Evolutionary conservation across 345 rosid species (phyloP), one percentile per base, ranked within the genome.

Genomic region (Dimocarpus longan): DNA sequence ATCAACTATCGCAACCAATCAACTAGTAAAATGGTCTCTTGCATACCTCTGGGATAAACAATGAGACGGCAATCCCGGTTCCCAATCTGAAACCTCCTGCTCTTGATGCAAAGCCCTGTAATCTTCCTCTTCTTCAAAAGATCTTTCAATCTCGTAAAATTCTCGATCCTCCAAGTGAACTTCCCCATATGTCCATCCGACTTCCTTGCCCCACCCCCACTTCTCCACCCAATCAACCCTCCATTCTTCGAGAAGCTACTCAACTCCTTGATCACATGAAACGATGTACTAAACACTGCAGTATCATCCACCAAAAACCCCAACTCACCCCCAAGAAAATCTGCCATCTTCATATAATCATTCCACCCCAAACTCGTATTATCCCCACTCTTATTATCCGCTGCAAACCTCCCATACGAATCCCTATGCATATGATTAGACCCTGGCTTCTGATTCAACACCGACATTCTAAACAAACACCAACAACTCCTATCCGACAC

Each of bases 381-480:
- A 75, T 96, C 99, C 57, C 99, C 99, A 42, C 92, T 94, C 90
- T 94, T 94, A 70, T 93, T 96, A 80, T 94, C 99, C 0, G 93
- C 97, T 0, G 97, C 97, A 86, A 96, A 91, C 81, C 98, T 91
- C 18, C 99, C 99, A 80, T 94, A 96, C 0, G 98, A 94, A 74
- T 96, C 99, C 26, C 97, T 88, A 66, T 94, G 99, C 95, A 92
- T 90, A 78, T 96, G 99, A 83, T 90, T 89, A 19, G 86, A 89
- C 10, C 98, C 98, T 7, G 94, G 95, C 84, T 87, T 96, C 74
- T 93, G 99, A 73, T 94, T 96, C 90, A 96, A 82, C 60, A 91
- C 93, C 0, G 99, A 97, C 98, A 97, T 97, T 80, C 99, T 85
- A 85, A 97, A 97, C 81, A 97, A 89, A 85, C 99, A 97, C 99